Evolutionary conservation across 306 rosid genomes (phyloP), one percentile per base, ranked within the genome.

Genomic region (Fragaria nilgerrensis): DNA sequence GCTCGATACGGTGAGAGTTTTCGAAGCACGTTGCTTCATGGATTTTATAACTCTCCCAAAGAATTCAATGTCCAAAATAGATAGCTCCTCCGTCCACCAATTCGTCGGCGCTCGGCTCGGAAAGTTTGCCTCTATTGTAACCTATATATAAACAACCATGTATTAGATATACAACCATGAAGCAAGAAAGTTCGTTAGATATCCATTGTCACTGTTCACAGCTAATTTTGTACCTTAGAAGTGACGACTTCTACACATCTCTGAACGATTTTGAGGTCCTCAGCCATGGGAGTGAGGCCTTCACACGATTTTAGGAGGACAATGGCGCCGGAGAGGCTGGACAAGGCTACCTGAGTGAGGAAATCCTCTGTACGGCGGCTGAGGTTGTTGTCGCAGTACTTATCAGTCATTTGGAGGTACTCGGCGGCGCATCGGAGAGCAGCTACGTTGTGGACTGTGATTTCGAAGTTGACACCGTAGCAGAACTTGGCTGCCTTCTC

Each of bases 401-500:
- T 88, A 0, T 90, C 95, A 3, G 84, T 87, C 98, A 94, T 94
- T 82, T 90, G 90, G 19, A 95, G 95, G 74, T 79, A 92, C 79
- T 86, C 89, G 16, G 97, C 90, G 14, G 97, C 97, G 74, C 97
- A 92, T 36, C 89, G 92, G 12, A 95, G 87, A 5, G 96, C 85
- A 0, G 93, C 95, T 0, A 90, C 92, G 84, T 90, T 94, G 81
- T 89, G 84, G 6, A 92, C 84, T 0, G 93, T 90, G 56, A 95
- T 95, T 80, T 95, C 97, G 34, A 95, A 92, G 89, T 95, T 95
- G 34, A 95, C 92, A 14, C 96, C 91, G 65, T 95, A 95, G 34
- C 97, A 95, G 89, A 95, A 95, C 49, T 88, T 95, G 6, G 97
- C 99, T 1, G 96, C 97, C 77, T 90, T 88, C 86, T 95, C 97